A percentile compares a stretch with the other conserved stretches of the same genome.
These are phyloP conservation scores for Ganoderma lucidum DNA, from an alignment of 1,284 basidiomycete genomes.

Conservation along the genomic window DNA sequence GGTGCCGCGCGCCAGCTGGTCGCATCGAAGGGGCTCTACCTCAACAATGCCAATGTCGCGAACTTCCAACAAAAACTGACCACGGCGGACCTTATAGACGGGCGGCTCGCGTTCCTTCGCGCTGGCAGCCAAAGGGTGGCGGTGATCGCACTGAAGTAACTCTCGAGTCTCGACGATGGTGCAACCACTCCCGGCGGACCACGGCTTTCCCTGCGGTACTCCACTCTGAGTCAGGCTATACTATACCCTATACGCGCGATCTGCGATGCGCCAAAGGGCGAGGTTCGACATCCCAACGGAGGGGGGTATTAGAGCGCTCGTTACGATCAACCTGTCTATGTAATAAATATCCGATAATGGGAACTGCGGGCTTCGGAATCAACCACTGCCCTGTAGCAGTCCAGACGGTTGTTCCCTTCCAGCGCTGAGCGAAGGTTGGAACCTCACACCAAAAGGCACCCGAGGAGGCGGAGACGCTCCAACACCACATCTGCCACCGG, in stretches of 20 bases:
- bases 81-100: slow-evolving; percentile 66
- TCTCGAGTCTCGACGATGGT: neutral
- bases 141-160: slow-evolving; percentile 53
- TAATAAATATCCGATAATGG: slow-evolving; percentile 12
- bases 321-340: slow-evolving; percentile 5
- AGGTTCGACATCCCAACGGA: neutral
- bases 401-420: neutral
- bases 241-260: neutral
- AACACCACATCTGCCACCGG: neutral
- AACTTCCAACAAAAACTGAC: slow-evolving; percentile 55
- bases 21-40: slow-evolving; percentile 54
- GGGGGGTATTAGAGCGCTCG: slow-evolving; percentile 1
- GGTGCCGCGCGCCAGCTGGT: slow-evolving; percentile 68
- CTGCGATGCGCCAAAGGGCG: neutral
- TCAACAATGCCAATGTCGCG: slow-evolving; percentile 56
- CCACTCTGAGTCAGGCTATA: neutral
- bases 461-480: neutral
- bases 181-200: neutral
- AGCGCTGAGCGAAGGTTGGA: neutral
- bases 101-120: slow-evolving; percentile 70
- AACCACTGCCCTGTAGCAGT: slow-evolving; percentile 11
- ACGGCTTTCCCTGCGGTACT: neutral
- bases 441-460: neutral
- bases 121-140: slow-evolving; percentile 80
- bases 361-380: neutral